phyloP scores from a whole-genome alignment of 164 flowering plant species.

The Magnolia kwangsiensis region DNA sequence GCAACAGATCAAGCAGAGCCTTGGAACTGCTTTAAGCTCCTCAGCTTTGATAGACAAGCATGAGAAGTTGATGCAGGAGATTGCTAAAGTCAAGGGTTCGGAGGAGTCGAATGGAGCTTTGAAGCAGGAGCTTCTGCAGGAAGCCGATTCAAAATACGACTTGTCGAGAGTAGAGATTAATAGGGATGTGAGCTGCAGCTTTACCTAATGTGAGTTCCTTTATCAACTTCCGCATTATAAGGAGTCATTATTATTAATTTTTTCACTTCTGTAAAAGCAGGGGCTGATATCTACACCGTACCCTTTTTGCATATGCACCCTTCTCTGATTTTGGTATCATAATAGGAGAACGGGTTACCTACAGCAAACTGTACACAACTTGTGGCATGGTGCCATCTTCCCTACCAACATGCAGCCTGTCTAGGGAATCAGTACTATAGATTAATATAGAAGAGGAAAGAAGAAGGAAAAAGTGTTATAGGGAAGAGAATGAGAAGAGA shows the following conservation, averaged over 20 bases:
- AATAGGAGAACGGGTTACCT: background rate
- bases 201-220: conserved; percentile 38
- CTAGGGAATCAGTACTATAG: too few relatives aligned
- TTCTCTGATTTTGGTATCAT: background rate
- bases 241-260: conserved; percentile 1
- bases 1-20: conserved; percentile 49
- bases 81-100: conserved; percentile 28
- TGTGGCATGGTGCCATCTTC: too few relatives aligned
- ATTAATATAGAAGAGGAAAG: too few relatives aligned
- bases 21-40: conserved; percentile 43
- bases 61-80: conserved; percentile 44
- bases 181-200: conserved; percentile 16
- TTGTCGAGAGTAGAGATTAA: conserved; percentile 30
- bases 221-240: background rate
- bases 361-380: too few relatives aligned
- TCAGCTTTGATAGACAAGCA: conserved; percentile 45
- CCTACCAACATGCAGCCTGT: too few relatives aligned
- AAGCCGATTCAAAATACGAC: conserved; percentile 21
- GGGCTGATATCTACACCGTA: background rate
- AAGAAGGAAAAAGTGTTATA: too few relatives aligned
- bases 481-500: too few relatives aligned
- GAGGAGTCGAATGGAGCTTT: conserved; percentile 37
- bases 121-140: conserved; percentile 18
- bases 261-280: background rate
- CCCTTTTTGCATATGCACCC: background rate